Evolutionary conservation across 805 yeast species (phyloP).

Genomic region (Lachancea nothofagi): DNA sequence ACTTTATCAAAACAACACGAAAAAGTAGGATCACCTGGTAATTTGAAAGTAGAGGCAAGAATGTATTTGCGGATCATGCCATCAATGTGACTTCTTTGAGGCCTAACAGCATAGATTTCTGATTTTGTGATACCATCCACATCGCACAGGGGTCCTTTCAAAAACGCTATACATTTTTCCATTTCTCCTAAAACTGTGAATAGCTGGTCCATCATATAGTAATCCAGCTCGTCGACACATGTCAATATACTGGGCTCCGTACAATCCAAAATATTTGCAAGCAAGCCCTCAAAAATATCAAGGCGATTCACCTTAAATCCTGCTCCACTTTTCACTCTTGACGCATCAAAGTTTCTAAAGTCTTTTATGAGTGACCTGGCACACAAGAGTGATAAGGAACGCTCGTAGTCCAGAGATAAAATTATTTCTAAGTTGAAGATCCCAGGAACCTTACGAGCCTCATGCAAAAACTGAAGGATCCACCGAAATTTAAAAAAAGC

Average conservation of each 20-base stretch:
- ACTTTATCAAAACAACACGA: slow-evolving; percentile 35
- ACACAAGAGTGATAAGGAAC: slow-evolving; percentile 15
- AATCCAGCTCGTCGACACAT: slow-evolving; percentile 11
- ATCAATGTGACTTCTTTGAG: slow-evolving; percentile 19
- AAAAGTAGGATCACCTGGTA: slow-evolving; percentile 37
- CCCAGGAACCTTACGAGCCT: slow-evolving; percentile 8
- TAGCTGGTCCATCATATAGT: slow-evolving; percentile 11
- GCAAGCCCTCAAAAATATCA: slow-evolving; percentile 15
- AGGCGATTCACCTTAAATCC: slow-evolving; percentile 10
- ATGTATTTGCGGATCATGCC: slow-evolving; percentile 39
- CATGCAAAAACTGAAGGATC: slow-evolving; percentile 20
- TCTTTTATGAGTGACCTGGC: slow-evolving; percentile 14
- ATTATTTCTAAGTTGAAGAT: background rate
- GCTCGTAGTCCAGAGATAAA: slow-evolving; percentile 13
- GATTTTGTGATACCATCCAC: slow-evolving; percentile 11
- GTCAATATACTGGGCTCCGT: slow-evolving; percentile 14
- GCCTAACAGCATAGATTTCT: slow-evolving; percentile 11
- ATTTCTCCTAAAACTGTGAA: slow-evolving; percentile 20
- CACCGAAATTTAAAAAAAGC: slow-evolving; percentile 19
- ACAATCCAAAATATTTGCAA: slow-evolving; percentile 14
- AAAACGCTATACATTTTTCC: slow-evolving; percentile 15
- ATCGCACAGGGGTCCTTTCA: slow-evolving; percentile 16
- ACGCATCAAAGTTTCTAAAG: background rate
- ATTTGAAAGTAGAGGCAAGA: slow-evolving; percentile 30
- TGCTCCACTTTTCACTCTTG: slow-evolving; percentile 1